Percentiles rank a stretch among this genome's conserved stretches.
These are phyloP conservation scores for Alternaria angustiovoidea DNA, from an alignment of 2,329 filamentous ascomycete species.

Conservation along the genomic window DNA sequence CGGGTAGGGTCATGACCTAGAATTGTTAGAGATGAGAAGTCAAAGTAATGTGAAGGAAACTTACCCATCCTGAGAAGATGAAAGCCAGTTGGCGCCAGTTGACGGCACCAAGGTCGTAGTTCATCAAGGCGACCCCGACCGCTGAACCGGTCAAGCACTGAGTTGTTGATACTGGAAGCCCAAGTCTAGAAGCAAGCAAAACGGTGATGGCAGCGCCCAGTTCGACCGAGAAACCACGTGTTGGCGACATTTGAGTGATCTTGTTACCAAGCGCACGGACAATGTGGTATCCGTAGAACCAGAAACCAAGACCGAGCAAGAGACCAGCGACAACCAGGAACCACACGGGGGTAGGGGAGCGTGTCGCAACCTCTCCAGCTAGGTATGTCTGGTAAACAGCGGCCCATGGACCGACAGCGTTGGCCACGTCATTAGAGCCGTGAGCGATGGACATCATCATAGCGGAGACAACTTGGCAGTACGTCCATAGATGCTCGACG, in stretches of 20 bases:
- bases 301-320: slow-evolving; percentile 64
- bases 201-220: slow-evolving; percentile 65
- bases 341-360: slow-evolving; percentile 66
- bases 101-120: slow-evolving; percentile 48
- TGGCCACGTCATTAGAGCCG: slow-evolving; percentile 72
- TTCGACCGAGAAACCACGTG: slow-evolving; percentile 56
- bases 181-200: slow-evolving; percentile 67
- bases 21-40: slow-evolving; percentile 22
- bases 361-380: slow-evolving; percentile 55
- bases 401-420: slow-evolving; percentile 63
- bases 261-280: slow-evolving; percentile 69
- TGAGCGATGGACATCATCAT: slow-evolving; percentile 78
- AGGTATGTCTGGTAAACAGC: slow-evolving; percentile 69
- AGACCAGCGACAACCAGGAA: slow-evolving; percentile 64
- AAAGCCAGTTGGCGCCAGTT: slow-evolving; percentile 54
- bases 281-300: slow-evolving; percentile 70
- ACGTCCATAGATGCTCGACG: slow-evolving; percentile 60
- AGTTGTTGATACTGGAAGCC: slow-evolving; percentile 70
- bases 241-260: slow-evolving; percentile 67
- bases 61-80: slow-evolving; percentile 44
- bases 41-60: background rate
- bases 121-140: slow-evolving; percentile 40
- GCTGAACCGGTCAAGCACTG: slow-evolving; percentile 58
- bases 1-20: slow-evolving; percentile 55
- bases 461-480: slow-evolving; percentile 58